Base-by-base conservation (phyloP, 495 filamentous ascomycete genomes). In the Penicillium waksmanii region DNA sequence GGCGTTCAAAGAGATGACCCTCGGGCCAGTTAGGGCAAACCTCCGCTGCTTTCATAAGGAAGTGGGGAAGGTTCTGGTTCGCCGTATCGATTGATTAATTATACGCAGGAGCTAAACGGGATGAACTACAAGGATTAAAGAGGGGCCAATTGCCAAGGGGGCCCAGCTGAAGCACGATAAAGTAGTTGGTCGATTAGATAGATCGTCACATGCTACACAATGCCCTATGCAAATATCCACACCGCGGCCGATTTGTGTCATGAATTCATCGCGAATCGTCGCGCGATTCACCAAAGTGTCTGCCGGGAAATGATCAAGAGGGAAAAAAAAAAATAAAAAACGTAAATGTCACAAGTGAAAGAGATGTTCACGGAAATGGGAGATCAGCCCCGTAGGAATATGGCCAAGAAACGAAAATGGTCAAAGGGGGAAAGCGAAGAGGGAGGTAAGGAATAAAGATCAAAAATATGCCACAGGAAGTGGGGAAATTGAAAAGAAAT, bases 321-420 rank as follows among this genome's bases (percentile, higher is more conserved):
- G 27, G 27, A 4, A 3, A 5, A 23, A 48, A 25, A 48, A 31
- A 48, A 48, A 25, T 2, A 27, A 33, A 57, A 21, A 51, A 35
- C 38, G 55, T 44, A 56, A 19, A 25, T 33, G 19, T 42, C 58
- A 58, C 54, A 58, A 47, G 35, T 65, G 63, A 66, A 64, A 62
- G 53, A 60, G 60, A 70, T 60, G 60, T 48, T 52, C 62, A 63
- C 51, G 40, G 40, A 58, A 63, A 60, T 55, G 51, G 35, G 48
- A 27, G 40, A 55, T 40, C 34, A 54, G 38, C 21, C 48, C 49
- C 23, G n/a, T 18, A 38, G 21, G 8, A 46, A 55, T 65, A 60
- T 64, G 59, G 56, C 56, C 57, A 60, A 59, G 43, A 55, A 54
- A 62, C 31, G 42, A 50, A 52, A 36, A 60, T 43, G 54, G 34